Evolutionary conservation across 176 grass and related monocot genomes (phyloP), one percentile per base, ranked within the genome.

Genomic region (Oryza meridionalis): DNA sequence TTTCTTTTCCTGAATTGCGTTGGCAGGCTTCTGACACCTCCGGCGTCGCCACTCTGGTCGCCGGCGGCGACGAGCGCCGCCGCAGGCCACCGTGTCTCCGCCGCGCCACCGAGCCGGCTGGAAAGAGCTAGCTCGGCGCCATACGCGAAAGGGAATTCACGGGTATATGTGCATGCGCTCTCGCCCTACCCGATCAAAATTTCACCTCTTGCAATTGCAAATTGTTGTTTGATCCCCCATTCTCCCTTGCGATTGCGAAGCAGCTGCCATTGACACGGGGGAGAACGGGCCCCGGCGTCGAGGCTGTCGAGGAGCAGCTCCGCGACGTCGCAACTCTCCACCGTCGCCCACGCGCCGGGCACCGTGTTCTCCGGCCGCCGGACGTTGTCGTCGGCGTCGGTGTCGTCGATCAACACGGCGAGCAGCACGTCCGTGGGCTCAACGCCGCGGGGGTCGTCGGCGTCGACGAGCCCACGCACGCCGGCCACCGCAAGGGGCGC

Each of bases 11-110:
- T 8, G n/a, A 24, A 24, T 24, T 24, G 15, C 6, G 35, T 6
- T 71, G 7, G 15, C 22, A 88, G 86, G 86, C 73, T 83, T 4
- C 58, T 83, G 80, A 83, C 80, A 53, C 80, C 80, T 66, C 80
- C 80, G 7, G 73, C n/a, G 22, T 42, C 79, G 7, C 86, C 79
- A n/a, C 73, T 58, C 27, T 63, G 46, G 67, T 63, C 80, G 11
- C 73, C 72, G 58, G 76, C 72, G 58, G 76, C 55, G 43, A 65
- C 62, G 32, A 81, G 70, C 8, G 8, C 70, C 12, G 5, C 70
- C 62, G 5, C 81, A 2, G 61, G 29, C 1, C 58, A 37, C 29
- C 35, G 43, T 35, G 50, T 45, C 37, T 0, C 35, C 35, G 35
- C 72, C 44, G 32, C 45, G 22, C 15, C 44, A 27, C 31, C 58